These are phyloP conservation scores for Lactarius deliciosus DNA, from an alignment of 768 basidiomycete species.

Conservation along the genomic window DNA sequence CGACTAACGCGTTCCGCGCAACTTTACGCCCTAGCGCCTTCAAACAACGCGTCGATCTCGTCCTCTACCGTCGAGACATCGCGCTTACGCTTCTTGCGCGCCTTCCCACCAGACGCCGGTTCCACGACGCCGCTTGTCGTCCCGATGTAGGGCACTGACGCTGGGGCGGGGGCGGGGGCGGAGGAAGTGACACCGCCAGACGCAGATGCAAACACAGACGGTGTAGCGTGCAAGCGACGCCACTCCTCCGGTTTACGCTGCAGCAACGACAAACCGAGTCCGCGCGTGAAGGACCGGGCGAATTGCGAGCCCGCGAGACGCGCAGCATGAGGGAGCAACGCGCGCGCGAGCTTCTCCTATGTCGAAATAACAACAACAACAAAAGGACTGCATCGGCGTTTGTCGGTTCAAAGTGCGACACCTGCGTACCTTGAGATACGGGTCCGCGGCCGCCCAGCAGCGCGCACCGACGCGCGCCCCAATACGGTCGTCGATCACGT, in stretches of 20 bases:
- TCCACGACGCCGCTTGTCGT: not conserved
- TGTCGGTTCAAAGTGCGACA: not conserved
- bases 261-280: slow-evolving; percentile 74
- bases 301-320: slow-evolving; percentile 74
- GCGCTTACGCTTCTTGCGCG: slow-evolving; percentile 48
- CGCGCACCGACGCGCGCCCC: slow-evolving; percentile 89
- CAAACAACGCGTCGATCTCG: slow-evolving; percentile 77
- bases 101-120: not conserved
- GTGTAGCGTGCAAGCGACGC: slow-evolving; percentile 63
- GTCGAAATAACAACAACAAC: not conserved
- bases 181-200: not conserved
- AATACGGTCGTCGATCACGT: slow-evolving; percentile 84
- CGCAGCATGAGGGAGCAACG: slow-evolving; percentile 69
- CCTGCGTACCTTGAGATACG: slow-evolving; percentile 75
- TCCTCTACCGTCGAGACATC: slow-evolving; percentile 60
- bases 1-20: slow-evolving; percentile 51
- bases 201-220: slow-evolving; percentile 34
- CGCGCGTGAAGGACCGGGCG: slow-evolving; percentile 84
- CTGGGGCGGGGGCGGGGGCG: not conserved
- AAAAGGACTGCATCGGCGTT: not conserved
- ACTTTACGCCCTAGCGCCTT: slow-evolving; percentile 54
- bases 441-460: slow-evolving; percentile 91
- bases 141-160: not conserved
- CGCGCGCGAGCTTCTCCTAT: slow-evolving; percentile 90
- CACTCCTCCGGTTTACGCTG: slow-evolving; percentile 82